Evolutionary conservation across 495 filamentous ascomycete species (phyloP).

Genomic region (Sporormia fimetaria): DNA sequence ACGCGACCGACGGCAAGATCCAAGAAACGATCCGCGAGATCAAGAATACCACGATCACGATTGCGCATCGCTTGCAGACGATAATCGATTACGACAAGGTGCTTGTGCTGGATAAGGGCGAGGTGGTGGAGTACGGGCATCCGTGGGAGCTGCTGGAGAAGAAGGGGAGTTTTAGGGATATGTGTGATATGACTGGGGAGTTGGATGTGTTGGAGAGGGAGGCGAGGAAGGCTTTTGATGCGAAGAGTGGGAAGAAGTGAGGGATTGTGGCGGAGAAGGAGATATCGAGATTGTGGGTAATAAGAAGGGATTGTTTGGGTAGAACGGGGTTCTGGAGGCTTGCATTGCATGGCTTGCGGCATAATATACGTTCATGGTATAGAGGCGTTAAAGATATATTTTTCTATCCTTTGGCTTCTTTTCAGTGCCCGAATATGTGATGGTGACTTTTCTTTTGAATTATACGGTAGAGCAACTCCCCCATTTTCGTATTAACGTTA

Average conservation of each 20-base stretch:
- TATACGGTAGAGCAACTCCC: too few relatives aligned
- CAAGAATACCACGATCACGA: constrained; percentile 79
- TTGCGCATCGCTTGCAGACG: constrained; percentile 93
- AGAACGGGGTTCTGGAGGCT: too few relatives aligned
- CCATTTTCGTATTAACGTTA: too few relatives aligned
- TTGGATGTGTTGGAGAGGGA: constrained; percentile 57
- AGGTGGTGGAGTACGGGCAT: constrained; percentile 77
- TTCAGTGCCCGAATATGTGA: too few relatives aligned
- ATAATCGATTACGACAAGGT: constrained; percentile 98
- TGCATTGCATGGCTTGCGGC: too few relatives aligned
- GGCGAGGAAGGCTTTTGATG: constrained; percentile 61
- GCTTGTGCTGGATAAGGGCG: constrained; percentile 84
- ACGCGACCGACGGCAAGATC: constrained; percentile 89
- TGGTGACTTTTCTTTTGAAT: too few relatives aligned
- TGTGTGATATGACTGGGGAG: constrained; percentile 95
- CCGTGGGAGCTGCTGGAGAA: constrained; percentile 64
- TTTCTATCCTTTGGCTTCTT: too few relatives aligned
- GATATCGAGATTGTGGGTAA: too few relatives aligned
- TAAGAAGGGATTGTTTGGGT: too few relatives aligned
- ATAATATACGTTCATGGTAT: too few relatives aligned
- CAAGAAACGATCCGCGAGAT: constrained; percentile 89
- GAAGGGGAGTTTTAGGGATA: constrained; percentile 61
- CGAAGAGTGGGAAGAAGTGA: constrained; percentile 32
- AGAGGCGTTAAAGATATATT: too few relatives aligned
- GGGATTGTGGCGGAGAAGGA: too few relatives aligned